phyloP scores from a whole-genome alignment of 768 basidiomycete species.

The Heimioporus sp. region DNA sequence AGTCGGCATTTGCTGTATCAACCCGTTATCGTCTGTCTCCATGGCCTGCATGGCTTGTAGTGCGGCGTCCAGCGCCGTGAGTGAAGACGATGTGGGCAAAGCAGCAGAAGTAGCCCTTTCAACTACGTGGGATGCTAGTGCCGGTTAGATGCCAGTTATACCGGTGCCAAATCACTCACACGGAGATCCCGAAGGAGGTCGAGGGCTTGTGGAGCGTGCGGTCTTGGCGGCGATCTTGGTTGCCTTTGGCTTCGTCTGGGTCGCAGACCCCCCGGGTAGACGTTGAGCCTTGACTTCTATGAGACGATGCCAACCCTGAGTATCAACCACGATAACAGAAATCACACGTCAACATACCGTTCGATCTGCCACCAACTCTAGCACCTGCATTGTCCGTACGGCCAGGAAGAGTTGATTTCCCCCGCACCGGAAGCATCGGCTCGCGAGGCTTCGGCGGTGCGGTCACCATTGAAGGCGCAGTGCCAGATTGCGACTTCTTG shows the following conservation, averaged over 20 bases:
- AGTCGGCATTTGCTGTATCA: too few species aligned
- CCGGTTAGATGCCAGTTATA: constrained; percentile 3
- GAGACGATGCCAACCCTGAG: background rate
- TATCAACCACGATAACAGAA: background rate
- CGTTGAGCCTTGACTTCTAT: constrained; percentile 8
- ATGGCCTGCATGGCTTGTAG: background rate
- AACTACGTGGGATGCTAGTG: background rate
- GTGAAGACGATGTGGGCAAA: constrained; percentile 9
- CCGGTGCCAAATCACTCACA: constrained; percentile 4
- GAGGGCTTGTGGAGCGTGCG: background rate
- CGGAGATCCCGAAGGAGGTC: background rate
- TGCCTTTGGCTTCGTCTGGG: constrained; percentile 7
- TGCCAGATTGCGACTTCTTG: constrained; percentile 2
- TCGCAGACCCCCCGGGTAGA: constrained; percentile 15
- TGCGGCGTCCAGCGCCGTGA: constrained; percentile 10
- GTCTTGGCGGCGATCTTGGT: background rate
- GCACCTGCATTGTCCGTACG: background rate
- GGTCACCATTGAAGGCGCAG: constrained; percentile 5
- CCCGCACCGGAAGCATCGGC: constrained; percentile 12
- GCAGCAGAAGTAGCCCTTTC: background rate
- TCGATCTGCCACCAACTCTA: background rate
- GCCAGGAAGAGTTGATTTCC: background rate
- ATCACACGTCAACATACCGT: background rate
- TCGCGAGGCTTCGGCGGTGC: constrained; percentile 3
- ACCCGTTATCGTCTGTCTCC: too few species aligned